Base-by-base conservation (phyloP, 78 protist species). In the Emiliania huxleyi region DNA sequence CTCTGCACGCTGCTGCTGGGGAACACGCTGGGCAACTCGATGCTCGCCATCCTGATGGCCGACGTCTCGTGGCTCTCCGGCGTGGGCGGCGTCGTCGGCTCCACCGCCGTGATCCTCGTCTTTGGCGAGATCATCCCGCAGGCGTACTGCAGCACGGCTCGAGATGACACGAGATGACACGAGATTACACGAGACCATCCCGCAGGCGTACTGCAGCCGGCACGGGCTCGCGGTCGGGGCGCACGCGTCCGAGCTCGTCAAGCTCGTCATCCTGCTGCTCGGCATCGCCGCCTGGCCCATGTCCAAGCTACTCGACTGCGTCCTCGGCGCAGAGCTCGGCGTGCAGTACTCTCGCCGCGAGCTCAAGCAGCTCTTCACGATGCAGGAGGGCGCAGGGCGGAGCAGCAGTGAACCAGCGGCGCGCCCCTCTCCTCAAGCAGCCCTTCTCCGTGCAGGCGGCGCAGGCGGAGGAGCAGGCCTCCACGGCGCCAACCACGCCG, bases 1-100 rank as follows among this genome's bases (percentile, higher is more conserved):
- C 95, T 98, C 21, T 97, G 98, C 96, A 98, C 99, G 8, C 87
- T 98, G 8, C 94, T 98, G 49, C 89, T 98, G 56, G 98, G 98
- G 33, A 98, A 98, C 94, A 98, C 97, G 11, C 83, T 93, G 2
- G 99, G 97, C 42, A 98, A 98, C 94, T 26, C 96, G 43, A 48
- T 92, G 42, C 69, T 98, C 69, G 73, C 99, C 12, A 93, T 97
- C 55, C 75, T 98, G 23, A 33, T 94, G 91, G 98, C 94, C 26
- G 85, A 49, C 69, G 11, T 97, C 40, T 55, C 96, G 44, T 21
- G 3, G 44, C 15, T 35, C 15, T 18, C 79, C 23, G 98, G 97
- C 55, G 45, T 92, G 26, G 88, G 92, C 44, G 98, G 96, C 91
- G 92, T 94, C 69, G 52, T 96, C 23, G n/a, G 94, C 26, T 93